Evolutionary conservation across 495 filamentous ascomycete species (phyloP), one percentile per base, ranked within the genome.

Genomic region (Penicillium dipodomyicola): DNA sequence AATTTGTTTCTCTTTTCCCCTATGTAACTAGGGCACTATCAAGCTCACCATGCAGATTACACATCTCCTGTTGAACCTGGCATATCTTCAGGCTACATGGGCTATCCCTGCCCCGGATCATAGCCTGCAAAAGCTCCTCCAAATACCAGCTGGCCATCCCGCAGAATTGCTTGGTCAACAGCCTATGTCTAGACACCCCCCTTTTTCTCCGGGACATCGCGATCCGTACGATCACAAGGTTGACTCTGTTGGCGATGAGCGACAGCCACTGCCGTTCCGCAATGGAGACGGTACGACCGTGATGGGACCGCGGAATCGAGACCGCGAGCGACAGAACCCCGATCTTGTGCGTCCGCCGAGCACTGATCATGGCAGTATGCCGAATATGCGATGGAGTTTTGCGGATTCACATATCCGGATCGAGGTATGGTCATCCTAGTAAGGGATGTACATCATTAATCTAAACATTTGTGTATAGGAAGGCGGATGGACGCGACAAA

Each of bases 351-450:
- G 85, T 9, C 84, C 85, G 25, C 84, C 85, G 0, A 82, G 77
- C 61, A 88, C 85, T 9, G 85, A 88, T 57, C 79, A 80, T 62
- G 85, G 85, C 43, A 80, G 75, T 52, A 64, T 87, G 67, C 56
- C 77, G 30, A 87, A 86, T 67, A 81, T 87, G 78, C 72, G 82
- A 14, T 87, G 85, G 85, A 84, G 80, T 54, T 87, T 87, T 67
- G 82, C 81, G 4, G 84, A 87, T 64, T 87, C 84, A 17, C 85
- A 87, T 65, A 75, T 83, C 12, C 76, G 84, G 4, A 87, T 87
- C 45, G 84, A 85, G 76, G 81, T 83, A 59, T 57, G 73, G 0
- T 41, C 2, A n/a, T 46, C 14, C 5, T 11, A 49, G 15, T 7
- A 17, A 17, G 15, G 11, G 7, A 3, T 17, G 15, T 39, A 4